Percentiles rank a stretch among this genome's conserved stretches.
Conservation (phyloP, 352 stramenopile genomes). For the Poterioochromonas sp. region DNA sequence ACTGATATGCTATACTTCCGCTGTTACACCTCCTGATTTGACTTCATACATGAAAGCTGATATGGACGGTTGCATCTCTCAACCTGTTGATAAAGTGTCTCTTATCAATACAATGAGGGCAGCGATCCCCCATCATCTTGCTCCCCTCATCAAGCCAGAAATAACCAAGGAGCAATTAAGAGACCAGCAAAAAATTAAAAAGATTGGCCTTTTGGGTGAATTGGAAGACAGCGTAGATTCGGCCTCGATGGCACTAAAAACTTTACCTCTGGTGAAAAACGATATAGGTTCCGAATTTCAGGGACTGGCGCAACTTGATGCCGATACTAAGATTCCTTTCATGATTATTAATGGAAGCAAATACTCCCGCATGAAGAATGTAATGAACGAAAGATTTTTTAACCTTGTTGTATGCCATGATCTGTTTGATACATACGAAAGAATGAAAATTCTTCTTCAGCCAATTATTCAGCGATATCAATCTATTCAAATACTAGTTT, state of each 20-base stretch:
- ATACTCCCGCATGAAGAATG: constrained; percentile 34
- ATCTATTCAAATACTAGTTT: constrained; percentile 68
- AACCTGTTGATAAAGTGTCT: constrained; percentile 58
- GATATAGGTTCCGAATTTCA: neutral
- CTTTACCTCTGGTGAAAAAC: neutral
- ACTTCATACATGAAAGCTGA: constrained; percentile 70
- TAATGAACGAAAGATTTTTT: constrained; percentile 58
- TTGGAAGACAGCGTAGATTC: constrained; percentile 43
- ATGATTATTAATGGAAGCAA: constrained; percentile 59
- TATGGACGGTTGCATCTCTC: constrained; percentile 78
- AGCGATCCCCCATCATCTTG: constrained; percentile 53
- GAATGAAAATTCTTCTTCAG: constrained; percentile 81
- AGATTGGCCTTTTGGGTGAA: constrained; percentile 24
- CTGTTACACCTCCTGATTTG: constrained; percentile 59
- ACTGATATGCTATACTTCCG: constrained; percentile 61
- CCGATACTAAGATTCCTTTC: constrained; percentile 79
- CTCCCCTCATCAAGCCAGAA: neutral
- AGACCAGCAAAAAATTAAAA: constrained; percentile 37
- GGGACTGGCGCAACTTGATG: constrained; percentile 73
- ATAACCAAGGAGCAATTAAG: constrained; percentile 49
- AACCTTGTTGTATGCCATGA: constrained; percentile 89
- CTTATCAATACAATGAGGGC: constrained; percentile 65
- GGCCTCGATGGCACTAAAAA: constrained; percentile 38
- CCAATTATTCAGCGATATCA: constrained; percentile 72
- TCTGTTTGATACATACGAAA: constrained; percentile 86